These are phyloP conservation scores for Stemphylium vesicarium DNA, from an alignment of 2,329 filamentous ascomycete genomes.

Conservation along the genomic window DNA sequence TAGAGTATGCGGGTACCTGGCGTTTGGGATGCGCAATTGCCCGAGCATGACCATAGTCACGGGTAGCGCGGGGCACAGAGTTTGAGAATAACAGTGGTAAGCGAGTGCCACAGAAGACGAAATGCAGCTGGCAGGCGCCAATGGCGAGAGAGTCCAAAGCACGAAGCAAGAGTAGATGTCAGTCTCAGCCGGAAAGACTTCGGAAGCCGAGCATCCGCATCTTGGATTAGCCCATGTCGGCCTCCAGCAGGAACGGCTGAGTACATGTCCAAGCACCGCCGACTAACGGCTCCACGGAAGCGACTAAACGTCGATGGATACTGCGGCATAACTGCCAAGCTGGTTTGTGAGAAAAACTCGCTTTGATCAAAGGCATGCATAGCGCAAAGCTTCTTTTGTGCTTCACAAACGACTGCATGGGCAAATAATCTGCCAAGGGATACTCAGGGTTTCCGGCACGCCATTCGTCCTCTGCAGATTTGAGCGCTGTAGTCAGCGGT, in stretches of 20 bases:
- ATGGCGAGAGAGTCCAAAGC: neutral
- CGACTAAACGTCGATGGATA: neutral
- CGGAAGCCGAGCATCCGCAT: neutral
- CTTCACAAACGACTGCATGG: neutral
- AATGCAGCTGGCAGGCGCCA: neutral
- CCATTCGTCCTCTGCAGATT: too few species aligned
- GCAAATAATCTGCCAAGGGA: neutral
- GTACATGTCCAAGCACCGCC: neutral
- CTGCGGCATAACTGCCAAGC: neutral
- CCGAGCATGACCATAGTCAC: neutral
- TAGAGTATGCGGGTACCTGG: neutral
- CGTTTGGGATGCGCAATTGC: neutral
- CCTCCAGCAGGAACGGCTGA: neutral
- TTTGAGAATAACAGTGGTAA: constrained; percentile 2
- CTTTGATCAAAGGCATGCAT: too few species aligned
- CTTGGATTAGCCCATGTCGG: constrained; percentile 1
- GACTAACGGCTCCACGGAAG: neutral
- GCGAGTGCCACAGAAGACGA: constrained; percentile 3
- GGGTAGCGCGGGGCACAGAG: constrained; percentile 5
- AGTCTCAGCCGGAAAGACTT: neutral
- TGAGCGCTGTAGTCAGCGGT: too few species aligned
- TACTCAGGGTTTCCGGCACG: too few species aligned
- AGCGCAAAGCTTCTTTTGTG: too few species aligned
- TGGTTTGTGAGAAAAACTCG: neutral
- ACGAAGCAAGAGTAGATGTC: constrained; percentile 1